Evolutionary conservation across 2,329 filamentous ascomycete species (phyloP), one percentile per base, ranked within the genome.

Genomic region (Zymoseptoria brevis): DNA sequence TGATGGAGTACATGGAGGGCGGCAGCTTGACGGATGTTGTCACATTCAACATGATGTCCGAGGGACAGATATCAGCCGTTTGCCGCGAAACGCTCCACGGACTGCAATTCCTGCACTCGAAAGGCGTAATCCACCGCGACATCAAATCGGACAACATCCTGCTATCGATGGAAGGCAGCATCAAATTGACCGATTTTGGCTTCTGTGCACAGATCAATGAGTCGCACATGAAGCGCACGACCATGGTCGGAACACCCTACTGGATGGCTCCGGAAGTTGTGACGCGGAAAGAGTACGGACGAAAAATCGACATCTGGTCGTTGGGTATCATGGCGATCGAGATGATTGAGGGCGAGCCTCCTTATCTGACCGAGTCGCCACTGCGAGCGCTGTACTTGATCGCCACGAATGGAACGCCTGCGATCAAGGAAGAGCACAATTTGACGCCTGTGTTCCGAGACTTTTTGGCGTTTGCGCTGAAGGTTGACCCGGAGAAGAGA

Each of bases 261-360:
- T 99, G 94, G 94, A 99, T 99, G 94, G 94, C 94, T 1, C 94
- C 94, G 3, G 94, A 99, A 76, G 93, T 99, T 21, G 94, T 99
- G 26, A 97, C 91, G 6, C 83, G 92, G 50, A 97, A 97, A 75
- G 94, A 97, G 76, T 99, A 99, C 75, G 94, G 94, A 66, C 88
- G 93, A 63, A 99, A 97, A 76, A 93, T 99, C 57, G 94, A 99
- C 72, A 96, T 99, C 67, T 99, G 94, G 94, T 96, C 90, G 60
- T 79, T 99, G 51, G 94, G 94, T 60, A 99, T 99, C 77, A 97
- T 99, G 94, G 91, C 94, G 7, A 97, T 99, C 70, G 94, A 99
- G 76, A 99, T 99, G 94, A 96, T 99, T 65, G 94, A 97, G 77
- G 94, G 93, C 73, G 94, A 97, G 74, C 94, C 94, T 11, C 94